Evolutionary conservation across 1,284 basidiomycete species (phyloP), one percentile per base, ranked within the genome.

Genomic region (Puccinia novopanici): DNA sequence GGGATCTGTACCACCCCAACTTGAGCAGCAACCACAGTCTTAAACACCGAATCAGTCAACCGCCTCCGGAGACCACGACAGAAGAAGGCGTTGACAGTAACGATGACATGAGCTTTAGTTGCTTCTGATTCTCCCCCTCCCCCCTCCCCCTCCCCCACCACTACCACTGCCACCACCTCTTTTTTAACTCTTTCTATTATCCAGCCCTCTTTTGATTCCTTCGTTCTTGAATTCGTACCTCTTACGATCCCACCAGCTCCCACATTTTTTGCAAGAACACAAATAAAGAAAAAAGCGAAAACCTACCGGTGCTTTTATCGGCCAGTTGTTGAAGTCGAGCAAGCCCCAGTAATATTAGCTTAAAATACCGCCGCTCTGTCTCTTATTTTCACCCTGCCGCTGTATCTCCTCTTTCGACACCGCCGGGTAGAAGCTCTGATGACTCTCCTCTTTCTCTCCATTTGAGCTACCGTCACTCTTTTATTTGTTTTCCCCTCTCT

Each of bases 71-170:
- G 4, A 63, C 59, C 2, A 59, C 57, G 9, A 17, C 57, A 12
- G 55, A 57, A 57, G 27, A 34, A 8, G 59, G 9, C 3, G 59
- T 40, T 1, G 59, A 63, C 10, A 34, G 27, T 3, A 24, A 48
- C 22, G 42, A 45, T 48, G 67, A 68, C 24, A 68, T 68, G 67
- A 50, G 67, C 67, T 68, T 68, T 27, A 48, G 42, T 27, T 68
- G 67, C 48, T 68, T 68, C 17, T 68, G 27, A 50, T 27, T 37
- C 19, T 27, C 12, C 42, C 13, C 13, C 34, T 8, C 27, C 57
- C 17, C 0, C 3, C 57, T 30, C 54, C 54, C 27, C 15, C 42
- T 45, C 15, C 6, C 42, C n/a, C n/a, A 45, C 42, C 42, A 45
- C 15, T 45, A 8, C 42, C 42, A 15, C 42, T 45, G 10, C 4